Percentiles rank a stretch among this genome's conserved stretches.
Evolutionary conservation across 352 stramenopile species (phyloP).

Genomic region (Thalassiosira ordinaria): DNA sequence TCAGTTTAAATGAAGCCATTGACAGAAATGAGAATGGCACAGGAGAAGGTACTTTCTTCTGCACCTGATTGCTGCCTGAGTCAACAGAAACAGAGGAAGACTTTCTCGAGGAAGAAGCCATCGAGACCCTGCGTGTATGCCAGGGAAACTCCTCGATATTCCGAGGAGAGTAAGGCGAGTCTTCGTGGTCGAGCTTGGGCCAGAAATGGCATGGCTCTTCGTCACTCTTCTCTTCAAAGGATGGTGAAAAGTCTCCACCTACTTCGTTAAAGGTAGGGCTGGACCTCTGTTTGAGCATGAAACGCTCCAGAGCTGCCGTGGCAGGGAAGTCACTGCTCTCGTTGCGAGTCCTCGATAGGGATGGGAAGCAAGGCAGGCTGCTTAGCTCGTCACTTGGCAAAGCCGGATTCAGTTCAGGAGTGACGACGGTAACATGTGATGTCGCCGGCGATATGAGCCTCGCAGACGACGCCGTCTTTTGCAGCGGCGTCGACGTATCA

Average conservation of each 20-base stretch:
- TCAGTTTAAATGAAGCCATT: neutral
- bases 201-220: constrained; percentile 1
- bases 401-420: neutral
- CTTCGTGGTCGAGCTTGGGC: constrained; percentile 1
- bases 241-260: neutral
- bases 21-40: neutral
- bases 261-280: neutral
- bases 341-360: neutral
- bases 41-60: too few relatives aligned
- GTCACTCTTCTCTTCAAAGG: neutral
- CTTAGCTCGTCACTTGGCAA: neutral
- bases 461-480: neutral
- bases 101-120: constrained; percentile 3
- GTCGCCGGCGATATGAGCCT: constrained; percentile 1
- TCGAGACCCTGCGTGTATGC: neutral
- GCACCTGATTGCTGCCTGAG: constrained; percentile 1
- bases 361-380: constrained; percentile 8
- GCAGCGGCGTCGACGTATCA: neutral
- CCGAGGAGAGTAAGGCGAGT: neutral
- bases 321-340: constrained; percentile 5
- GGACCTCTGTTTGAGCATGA: constrained; percentile 1
- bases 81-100: neutral
- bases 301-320: constrained; percentile 5
- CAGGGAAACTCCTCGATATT: constrained; percentile 2
- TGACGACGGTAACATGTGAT: neutral